Evolutionary conservation across 768 basidiomycete species (phyloP), one percentile per base, ranked within the genome.

Genomic region (Amyloporia xantha): DNA sequence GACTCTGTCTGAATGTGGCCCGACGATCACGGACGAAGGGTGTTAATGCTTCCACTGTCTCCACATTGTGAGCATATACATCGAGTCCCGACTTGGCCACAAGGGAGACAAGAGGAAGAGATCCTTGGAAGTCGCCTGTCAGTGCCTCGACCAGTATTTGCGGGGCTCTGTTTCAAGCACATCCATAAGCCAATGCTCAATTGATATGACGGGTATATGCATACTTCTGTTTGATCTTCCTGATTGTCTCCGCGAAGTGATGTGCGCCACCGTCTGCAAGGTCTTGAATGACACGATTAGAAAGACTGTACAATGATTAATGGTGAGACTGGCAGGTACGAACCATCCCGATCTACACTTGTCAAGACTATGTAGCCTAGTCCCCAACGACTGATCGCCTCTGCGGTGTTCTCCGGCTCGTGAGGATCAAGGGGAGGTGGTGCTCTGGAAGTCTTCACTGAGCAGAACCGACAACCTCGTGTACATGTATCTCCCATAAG

Each of bases 401-500:
- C 95, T 0, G 96, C 95, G 2, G 96, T 98, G 64, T 98, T 81
- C 71, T 98, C 96, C 17, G 96, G 96, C 61, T 99, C 96, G 60
- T 96, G 92, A 0, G 89, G 84, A 62, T 99, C 95, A 33, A 99
- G 68, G 5, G 96, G 94, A 24, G 88, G 84, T 7, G 96, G 96
- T 0, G 82, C 64, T 44, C 78, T 75, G 2, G 92, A 92, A 0
- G 96, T 99, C 72, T 96, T 96, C 44, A 99, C 91, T 7, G 94
- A 89, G 60, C 96, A 99, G 63, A 99, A 99, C 47, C 94, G 77
- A 68, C 96, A 99, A 1, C 93, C 96, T 61, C 96, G 82, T 28
- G 96, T 99, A 63, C 96, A 99, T 12, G 92, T 96, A 69, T 98
- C 95, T 7, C 96, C 96, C 96, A 99, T 98, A 12, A 99, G 72